These are phyloP conservation scores for Naganishia liquefaciens DNA, from an alignment of 1,284 basidiomycete species.

Conservation along the genomic window DNA sequence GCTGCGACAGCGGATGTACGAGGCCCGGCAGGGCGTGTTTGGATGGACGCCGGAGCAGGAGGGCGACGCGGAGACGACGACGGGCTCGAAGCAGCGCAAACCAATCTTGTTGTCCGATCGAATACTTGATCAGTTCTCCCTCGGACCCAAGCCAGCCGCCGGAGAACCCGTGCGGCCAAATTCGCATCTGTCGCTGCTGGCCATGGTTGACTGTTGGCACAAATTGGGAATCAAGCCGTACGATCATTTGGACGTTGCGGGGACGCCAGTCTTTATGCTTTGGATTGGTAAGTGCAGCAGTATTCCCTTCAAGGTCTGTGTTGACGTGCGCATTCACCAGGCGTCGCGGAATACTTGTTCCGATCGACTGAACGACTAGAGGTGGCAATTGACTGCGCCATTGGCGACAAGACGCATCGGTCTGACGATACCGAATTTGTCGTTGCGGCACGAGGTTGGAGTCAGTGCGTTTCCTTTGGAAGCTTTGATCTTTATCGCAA, in stretches of 20 bases:
- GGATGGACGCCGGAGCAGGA: conserved; percentile 55
- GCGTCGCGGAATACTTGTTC: conserved; percentile 95
- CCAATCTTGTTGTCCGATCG: conserved; percentile 85
- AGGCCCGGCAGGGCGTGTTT: conserved; percentile 77
- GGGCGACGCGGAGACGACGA: conserved; percentile 40
- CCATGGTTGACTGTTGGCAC: conserved; percentile 99
- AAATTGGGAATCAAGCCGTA: conserved; percentile 84
- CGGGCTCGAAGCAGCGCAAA: conserved; percentile 39
- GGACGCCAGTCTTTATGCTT: conserved; percentile 92
- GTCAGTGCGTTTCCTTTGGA: conserved; percentile 88
- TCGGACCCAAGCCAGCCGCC: conserved; percentile 60
- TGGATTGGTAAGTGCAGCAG: conserved; percentile 68
- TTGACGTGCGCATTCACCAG: conserved; percentile 34
- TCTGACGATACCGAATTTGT: conserved; percentile 92
- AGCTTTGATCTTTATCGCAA: conserved; percentile 84
- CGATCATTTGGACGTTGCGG: conserved; percentile 87
- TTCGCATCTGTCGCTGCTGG: conserved; percentile 91
- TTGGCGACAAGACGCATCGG: conserved; percentile 78
- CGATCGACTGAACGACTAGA: conserved; percentile 65
- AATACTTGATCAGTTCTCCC: conserved; percentile 83
- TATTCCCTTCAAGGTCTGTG: neutral
- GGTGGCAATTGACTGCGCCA: conserved; percentile 71
- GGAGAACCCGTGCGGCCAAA: conserved; percentile 57
- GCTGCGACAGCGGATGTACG: conserved; percentile 72
- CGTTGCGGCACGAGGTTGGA: conserved; percentile 93